Base-by-base conservation (phyloP, 2,329 filamentous ascomycete genomes). In the Fusarium musae region DNA sequence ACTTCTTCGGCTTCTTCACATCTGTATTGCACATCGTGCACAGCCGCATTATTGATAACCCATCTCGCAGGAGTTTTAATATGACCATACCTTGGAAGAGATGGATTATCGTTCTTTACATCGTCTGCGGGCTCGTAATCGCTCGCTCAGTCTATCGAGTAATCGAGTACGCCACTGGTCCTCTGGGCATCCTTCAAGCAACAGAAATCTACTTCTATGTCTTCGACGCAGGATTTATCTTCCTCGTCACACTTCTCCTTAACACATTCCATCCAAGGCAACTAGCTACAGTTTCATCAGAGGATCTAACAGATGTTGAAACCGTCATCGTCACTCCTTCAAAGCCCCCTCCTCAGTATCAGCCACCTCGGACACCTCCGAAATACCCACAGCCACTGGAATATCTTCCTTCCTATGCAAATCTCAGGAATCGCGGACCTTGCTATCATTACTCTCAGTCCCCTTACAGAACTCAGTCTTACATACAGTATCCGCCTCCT, bases 1-100 rank as follows among this genome's bases (percentile, higher is more conserved):
- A 87, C 30, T 84, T 87, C 58, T 89, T 90, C 54, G 81, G 82
- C 9, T 80, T 88, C 53, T 90, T 91, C 70, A 79, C 88, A 7
- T 63, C 85, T 0, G 81, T 84, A 0, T 82, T 86, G 0, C 72
- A 82, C 1, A 72, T 85, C 0, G 87, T 88, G 71, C 84, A 89
- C 63, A 66, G 63, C 4, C 70, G 78, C 2, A 65, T 78, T 23
- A n/a, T 59, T 4, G 57, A 54, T 4, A 47, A 26, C 0, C 75
- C 72, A 4, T 69, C 63, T 7, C 46, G 39, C 2, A 44, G 54
- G 2, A 72, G 66, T 0, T 36, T 49, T 6, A 39, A 39, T 6
- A 8, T 74, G 6, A 19, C 60, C 2, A 71, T 74, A 2, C 84
- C 72, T 23, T 79, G 66, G 80, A 78, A 47, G 77, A 80, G 65